Evolutionary conservation across 805 yeast species (phyloP).

Genomic region (Jamesozyma rosinii): DNA sequence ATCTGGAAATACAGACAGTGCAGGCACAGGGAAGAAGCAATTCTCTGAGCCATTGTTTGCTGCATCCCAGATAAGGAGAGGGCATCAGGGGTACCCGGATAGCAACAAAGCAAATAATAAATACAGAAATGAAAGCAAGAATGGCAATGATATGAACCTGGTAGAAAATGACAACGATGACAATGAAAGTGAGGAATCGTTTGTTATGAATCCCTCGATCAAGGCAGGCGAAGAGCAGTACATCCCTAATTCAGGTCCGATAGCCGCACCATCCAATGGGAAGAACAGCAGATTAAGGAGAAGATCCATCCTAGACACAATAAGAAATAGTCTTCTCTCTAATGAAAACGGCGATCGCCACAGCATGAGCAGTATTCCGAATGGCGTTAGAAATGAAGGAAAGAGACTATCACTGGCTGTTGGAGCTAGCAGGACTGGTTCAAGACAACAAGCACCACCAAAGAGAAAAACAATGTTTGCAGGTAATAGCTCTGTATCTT

Average conservation of each 20-base stretch:
- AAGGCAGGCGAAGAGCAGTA: not conserved
- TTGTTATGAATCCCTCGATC: constrained; percentile 24
- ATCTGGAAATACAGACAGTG: not conserved
- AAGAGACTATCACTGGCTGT: constrained; percentile 4
- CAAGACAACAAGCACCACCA: not conserved
- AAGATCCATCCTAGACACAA: constrained; percentile 27
- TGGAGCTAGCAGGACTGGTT: not conserved
- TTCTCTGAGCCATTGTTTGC: constrained; percentile 11
- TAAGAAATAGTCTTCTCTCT: constrained; percentile 22
- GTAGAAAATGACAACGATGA: constrained; percentile 19
- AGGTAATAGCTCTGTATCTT: not conserved
- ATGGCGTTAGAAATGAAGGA: not conserved
- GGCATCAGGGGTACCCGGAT: not conserved
- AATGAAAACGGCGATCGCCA: not conserved
- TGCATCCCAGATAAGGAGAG: constrained; percentile 5
- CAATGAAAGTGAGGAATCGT: constrained; percentile 29
- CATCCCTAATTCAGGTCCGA: not conserved
- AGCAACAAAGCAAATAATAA: not conserved
- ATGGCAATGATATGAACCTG: not conserved
- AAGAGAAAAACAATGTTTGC: not conserved
- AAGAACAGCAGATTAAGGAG: constrained; percentile 20
- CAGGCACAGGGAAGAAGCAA: not conserved
- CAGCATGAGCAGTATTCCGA: not conserved
- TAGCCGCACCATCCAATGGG: constrained; percentile 3
- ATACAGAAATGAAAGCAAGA: not conserved